A percentile compares a stretch with the other conserved stretches of the same genome.
phyloP scores from a whole-genome alignment of 768 basidiomycete genomes.

The Xerocomus spinulosus region DNA sequence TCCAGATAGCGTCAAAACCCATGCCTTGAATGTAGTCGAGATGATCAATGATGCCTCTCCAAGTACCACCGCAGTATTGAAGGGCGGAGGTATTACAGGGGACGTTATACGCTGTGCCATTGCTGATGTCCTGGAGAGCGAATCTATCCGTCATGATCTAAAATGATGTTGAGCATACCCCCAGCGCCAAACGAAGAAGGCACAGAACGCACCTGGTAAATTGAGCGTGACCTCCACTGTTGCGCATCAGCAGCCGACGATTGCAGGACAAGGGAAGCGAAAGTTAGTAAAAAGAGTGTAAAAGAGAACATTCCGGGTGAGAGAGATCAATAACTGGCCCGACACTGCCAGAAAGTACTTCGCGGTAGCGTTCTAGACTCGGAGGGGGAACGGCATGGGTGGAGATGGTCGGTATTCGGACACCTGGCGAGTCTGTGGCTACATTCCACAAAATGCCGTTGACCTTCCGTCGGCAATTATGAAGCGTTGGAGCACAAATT shows the following conservation, averaged over 20 bases:
- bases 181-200: not conserved
- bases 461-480: constrained; percentile 20
- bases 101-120: constrained; percentile 26
- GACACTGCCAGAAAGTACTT: constrained; percentile 5
- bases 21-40: constrained; percentile 61
- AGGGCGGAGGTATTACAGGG: constrained; percentile 44
- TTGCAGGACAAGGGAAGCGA: constrained; percentile 3
- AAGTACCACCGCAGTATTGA: constrained; percentile 56
- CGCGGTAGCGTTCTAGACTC: too few species aligned
- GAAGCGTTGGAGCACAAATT: not conserved
- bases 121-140: constrained; percentile 40
- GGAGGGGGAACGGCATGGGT: constrained; percentile 7
- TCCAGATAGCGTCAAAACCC: constrained; percentile 61
- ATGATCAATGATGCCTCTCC: constrained; percentile 46
- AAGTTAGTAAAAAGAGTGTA: constrained; percentile 8
- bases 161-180: not conserved
- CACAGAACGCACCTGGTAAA: constrained; percentile 43
- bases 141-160: constrained; percentile 59
- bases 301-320: constrained; percentile 9
- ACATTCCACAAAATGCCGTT: constrained; percentile 24
- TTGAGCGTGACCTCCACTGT: constrained; percentile 49
- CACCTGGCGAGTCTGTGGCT: not conserved
- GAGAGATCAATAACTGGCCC: not conserved
- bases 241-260: constrained; percentile 37
- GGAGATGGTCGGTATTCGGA: not conserved